Base-by-base conservation (phyloP, 805 yeast species). In the Saturnispora saitoi region DNA sequence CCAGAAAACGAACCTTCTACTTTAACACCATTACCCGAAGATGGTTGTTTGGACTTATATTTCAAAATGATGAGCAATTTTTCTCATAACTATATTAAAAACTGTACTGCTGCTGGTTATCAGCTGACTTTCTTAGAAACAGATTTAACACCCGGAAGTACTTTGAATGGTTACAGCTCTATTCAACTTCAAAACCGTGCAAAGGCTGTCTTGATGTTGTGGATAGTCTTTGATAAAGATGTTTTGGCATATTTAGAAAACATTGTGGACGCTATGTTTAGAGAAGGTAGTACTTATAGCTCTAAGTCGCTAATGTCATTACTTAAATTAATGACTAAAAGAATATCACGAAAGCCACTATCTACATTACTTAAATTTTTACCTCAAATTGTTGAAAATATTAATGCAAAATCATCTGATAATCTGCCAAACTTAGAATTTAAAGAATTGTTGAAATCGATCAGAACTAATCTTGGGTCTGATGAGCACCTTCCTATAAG, bases 61-160 rank as follows among this genome's bases (percentile, higher is more conserved):
- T 56, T 66, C 42, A 65, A 60, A 48, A 41, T 65, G 12, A 46
- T 66, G 36, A 52, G 51, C 3, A 49, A 58, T 0, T 65, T 58
- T 43, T 56, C 58, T 2, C 48, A 50, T 4, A 49, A 49, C 28
- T 24, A 32, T 22, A 30, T 47, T 5, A 30, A 26, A 41, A 28
- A 26, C 22, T 22, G 30, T 14, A 9, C 32, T 26, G 22, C 34
- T 15, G 20, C 43, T 8, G 44, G 40, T 4, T 46, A 46, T n/a
- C 32, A 40, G 14, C 32, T 46, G 3, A n/a, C 43, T 6, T 32
- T 28, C 15, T 31, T 46, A 15, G 37, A 31, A 20, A 26, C 37
- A 11, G 49, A 65, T 39, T 50, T 67, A 19, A 63, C 61, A 9
- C 71, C 71, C 1, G 56, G 66, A 11, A 62, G 67, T 15, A 58